phyloP scores from a whole-genome alignment of 2,329 filamentous ascomycete species.

The Bisporella sp. region DNA sequence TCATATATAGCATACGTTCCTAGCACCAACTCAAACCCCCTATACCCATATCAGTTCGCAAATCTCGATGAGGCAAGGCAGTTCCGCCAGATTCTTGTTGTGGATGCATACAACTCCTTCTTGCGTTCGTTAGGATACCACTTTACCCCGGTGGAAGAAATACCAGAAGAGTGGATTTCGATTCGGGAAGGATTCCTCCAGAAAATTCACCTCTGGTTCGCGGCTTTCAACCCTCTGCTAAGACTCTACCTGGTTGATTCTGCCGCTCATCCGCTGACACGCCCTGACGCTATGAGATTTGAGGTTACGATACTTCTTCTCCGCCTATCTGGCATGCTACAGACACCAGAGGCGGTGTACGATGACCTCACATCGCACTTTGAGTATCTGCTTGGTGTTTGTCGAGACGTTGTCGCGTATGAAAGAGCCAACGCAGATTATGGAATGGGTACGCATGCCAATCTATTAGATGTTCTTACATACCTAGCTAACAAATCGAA shows the following conservation, averaged over 20 bases:
- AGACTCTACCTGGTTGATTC: conserved; percentile 18
- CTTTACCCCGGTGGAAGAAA: conserved; percentile 27
- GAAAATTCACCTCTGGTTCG: not conserved
- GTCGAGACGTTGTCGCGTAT: not conserved
- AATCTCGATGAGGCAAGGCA: conserved; percentile 20
- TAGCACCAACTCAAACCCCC: not conserved
- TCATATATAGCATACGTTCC: conserved; percentile 40
- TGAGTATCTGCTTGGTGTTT: conserved; percentile 23
- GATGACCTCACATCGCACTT: conserved; percentile 37
- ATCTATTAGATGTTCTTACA: too few relatives aligned
- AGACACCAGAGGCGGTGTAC: conserved; percentile 8
- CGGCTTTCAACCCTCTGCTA: conserved; percentile 2
- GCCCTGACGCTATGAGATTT: conserved; percentile 9
- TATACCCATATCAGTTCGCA: conserved; percentile 32
- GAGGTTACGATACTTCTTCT: conserved; percentile 6
- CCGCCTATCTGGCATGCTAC: conserved; percentile 7
- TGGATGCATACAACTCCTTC: conserved; percentile 34
- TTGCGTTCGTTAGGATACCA: conserved; percentile 12
- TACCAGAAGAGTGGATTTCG: conserved; percentile 4
- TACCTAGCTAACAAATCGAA: too few relatives aligned
- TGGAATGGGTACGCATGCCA: not conserved
- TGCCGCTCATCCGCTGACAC: conserved; percentile 8
- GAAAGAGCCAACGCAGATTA: not conserved
- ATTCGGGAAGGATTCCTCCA: conserved; percentile 4
- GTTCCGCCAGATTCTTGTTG: conserved; percentile 19